Base-by-base conservation (phyloP, 1,284 basidiomycete species). In the Apiotrichum gracile region DNA sequence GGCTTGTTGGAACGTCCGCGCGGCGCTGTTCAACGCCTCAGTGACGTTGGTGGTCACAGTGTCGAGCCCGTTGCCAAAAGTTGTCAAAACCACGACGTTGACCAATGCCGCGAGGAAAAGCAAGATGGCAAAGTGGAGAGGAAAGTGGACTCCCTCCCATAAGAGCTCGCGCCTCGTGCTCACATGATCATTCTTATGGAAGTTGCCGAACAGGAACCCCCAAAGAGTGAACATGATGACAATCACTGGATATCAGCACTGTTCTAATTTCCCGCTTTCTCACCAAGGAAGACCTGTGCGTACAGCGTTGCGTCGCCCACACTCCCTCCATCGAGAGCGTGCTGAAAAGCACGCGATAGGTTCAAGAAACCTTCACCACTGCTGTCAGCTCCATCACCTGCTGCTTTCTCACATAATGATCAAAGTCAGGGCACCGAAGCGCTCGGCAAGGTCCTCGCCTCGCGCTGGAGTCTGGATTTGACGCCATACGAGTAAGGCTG, bases 201-300 rank as follows among this genome's bases (percentile, higher is more conserved):
- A 66, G n/a, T 57, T 39, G 1, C 50, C 49, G 48, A 67, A 69
- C 13, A 69, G 57, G 51, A 67, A 61, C 5, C 38, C 43, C 57
- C 63, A 71, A 1, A 68, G 53, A 4, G 60, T 21, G 57, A 59
- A 64, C 43, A 69, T 57, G 54, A 66, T 62, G 7, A 13, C 27
- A 13, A 29, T 29, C 7, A 29, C 27, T 29, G 27, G 27, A n/a
- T 29, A 13, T 29, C 27, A 29, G 5, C 46, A 38, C 39, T 68
- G 63, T n/a, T n/a, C 49, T 50, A 44, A 2, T 27, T 49, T 13
- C 45, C 35, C 19, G 10, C 7, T 6, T 2, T 43, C 48, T 4
- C 24, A 52, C 50, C 26, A 21, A 55, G 47, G 48, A 67, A 62
- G 6, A 29, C 62, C 46, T 67, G 67, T 21, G 54, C 55, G 38